A percentile compares a stretch with the other conserved stretches of the same genome.
These are phyloP conservation scores for Blastocystis sp. DNA, from an alignment of 352 stramenopile genomes.

Conservation along the genomic window DNA sequence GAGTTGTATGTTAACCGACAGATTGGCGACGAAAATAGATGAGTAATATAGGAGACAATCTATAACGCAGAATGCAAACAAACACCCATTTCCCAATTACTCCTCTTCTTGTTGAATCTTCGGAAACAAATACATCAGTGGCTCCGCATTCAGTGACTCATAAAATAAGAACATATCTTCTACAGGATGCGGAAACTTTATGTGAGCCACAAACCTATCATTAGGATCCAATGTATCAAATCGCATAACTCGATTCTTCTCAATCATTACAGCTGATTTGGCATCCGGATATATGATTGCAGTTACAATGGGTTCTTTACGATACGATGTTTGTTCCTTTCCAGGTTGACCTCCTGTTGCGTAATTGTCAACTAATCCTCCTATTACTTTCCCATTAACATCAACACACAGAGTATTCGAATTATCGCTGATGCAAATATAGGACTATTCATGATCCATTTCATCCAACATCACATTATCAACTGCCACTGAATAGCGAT, in stretches of 20 bases:
- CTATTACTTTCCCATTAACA: not conserved
- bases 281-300: slow-evolving; percentile 21
- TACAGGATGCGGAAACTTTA: slow-evolving; percentile 40
- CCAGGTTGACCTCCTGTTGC: not conserved
- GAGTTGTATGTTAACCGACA: too few relatives aligned
- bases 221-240: slow-evolving; percentile 21
- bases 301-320: not conserved
- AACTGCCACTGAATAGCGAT: not conserved
- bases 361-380: slow-evolving; percentile 16
- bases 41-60: too few relatives aligned
- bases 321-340: slow-evolving; percentile 1
- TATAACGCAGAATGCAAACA: too few relatives aligned
- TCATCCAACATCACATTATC: not conserved
- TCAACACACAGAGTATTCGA: not conserved
- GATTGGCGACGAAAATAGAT: too few relatives aligned
- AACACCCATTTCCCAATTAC: too few relatives aligned
- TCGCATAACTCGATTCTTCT: slow-evolving; percentile 38
- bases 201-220: slow-evolving; percentile 1
- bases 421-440: not conserved
- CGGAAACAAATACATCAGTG: slow-evolving; percentile 31
- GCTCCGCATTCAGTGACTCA: slow-evolving; percentile 22
- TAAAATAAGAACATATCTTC: slow-evolving; percentile 61
- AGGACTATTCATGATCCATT: not conserved
- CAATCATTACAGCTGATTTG: slow-evolving; percentile 20
- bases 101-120: not conserved